Conservation (phyloP, 352 stramenopile species). For the Saprolegnia diclina region DNA sequence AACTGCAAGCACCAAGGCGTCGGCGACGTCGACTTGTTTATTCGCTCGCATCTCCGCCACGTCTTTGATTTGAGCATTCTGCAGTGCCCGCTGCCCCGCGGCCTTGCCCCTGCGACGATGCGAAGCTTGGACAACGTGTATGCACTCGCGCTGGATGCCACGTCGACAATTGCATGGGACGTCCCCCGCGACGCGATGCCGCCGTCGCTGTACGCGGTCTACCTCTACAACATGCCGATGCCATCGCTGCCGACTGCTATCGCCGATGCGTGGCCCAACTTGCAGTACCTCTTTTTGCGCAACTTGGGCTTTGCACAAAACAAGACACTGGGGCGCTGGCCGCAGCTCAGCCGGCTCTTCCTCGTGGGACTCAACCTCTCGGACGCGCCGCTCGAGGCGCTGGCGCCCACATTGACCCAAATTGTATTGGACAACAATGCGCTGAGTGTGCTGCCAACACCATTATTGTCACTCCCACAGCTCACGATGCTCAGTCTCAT, state of each 20-base stretch:
- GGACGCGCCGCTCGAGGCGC: background rate
- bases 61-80: conserved; percentile 13
- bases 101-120: background rate
- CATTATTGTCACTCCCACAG: background rate
- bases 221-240: conserved; percentile 7
- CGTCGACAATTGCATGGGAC: conserved; percentile 3
- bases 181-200: background rate
- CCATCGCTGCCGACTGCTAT: background rate
- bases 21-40: conserved; percentile 2
- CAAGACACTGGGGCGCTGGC: background rate
- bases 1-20: conserved; percentile 3
- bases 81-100: conserved; percentile 6
- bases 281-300: conserved; percentile 11
- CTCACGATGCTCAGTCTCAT: background rate
- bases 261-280: background rate
- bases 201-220: background rate
- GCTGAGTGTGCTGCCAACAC: background rate
- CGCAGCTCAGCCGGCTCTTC: background rate
- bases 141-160: background rate
- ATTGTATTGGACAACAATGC: conserved; percentile 6
- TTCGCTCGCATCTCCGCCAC: background rate
- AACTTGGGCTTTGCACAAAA: conserved; percentile 3
- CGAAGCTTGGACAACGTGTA: conserved; percentile 5
- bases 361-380: background rate
- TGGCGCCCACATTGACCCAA: background rate